Evolutionary conservation across 192 early-diverging fungal species (phyloP).

Genomic region (Coemansia sp.): DNA sequence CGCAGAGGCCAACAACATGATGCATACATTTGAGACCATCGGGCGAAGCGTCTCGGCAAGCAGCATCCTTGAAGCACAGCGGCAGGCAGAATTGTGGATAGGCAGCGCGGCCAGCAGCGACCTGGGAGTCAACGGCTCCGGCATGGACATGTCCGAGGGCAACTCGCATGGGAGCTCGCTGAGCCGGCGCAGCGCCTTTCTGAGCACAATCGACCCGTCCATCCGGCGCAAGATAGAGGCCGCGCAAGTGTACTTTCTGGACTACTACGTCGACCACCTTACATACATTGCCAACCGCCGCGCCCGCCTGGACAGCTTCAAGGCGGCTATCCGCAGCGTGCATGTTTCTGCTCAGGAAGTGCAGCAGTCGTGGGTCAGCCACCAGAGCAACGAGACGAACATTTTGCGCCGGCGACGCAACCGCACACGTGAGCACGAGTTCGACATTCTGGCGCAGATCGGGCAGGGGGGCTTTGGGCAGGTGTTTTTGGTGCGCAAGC

Average conservation of each 20-base stretch:
- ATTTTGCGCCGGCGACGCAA: conserved; percentile 66
- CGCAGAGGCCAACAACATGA: conserved; percentile 47
- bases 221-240: conserved; percentile 50
- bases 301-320: conserved; percentile 57
- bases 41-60: conserved; percentile 42
- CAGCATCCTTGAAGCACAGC: conserved; percentile 21
- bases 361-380: conserved; percentile 43
- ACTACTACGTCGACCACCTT: conserved; percentile 82
- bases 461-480: conserved; percentile 81
- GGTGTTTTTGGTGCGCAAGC: conserved; percentile 70
- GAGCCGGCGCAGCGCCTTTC: conserved; percentile 46
- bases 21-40: conserved; percentile 53
- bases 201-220: conserved; percentile 47
- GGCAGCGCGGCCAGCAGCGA: conserved; percentile 12
- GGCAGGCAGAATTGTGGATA: conserved; percentile 11
- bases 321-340: conserved; percentile 48
- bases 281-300: conserved; percentile 70
- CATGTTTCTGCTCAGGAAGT: conserved; percentile 37
- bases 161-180: conserved; percentile 26
- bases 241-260: conserved; percentile 65
- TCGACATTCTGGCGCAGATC: conserved; percentile 67
- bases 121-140: neutral
- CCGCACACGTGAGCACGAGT: conserved; percentile 63
- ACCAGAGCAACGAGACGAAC: conserved; percentile 56
- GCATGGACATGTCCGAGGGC: neutral